Evolutionary conservation across 139 green algal genomes (phyloP).

Genomic region (Chlamydomonas schloesseri): DNA sequence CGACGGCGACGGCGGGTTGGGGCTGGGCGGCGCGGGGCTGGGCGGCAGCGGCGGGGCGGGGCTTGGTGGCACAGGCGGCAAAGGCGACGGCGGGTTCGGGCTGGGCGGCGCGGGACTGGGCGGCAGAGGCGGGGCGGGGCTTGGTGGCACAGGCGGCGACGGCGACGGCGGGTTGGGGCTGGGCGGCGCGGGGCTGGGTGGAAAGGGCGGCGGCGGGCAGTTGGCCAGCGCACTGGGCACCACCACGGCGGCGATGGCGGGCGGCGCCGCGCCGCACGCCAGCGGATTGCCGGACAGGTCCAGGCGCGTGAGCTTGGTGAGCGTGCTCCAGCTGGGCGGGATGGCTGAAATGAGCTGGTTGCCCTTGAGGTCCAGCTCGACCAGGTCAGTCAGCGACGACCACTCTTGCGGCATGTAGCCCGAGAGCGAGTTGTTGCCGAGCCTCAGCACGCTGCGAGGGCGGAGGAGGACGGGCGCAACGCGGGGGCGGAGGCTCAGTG

Average conservation of each 20-base stretch:
- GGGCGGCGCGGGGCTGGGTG: background rate
- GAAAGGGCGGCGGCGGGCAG: background rate
- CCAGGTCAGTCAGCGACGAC: background rate
- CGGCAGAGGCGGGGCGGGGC: background rate
- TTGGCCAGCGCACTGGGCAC: background rate
- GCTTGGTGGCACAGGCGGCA: too few relatives aligned
- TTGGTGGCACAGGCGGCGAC: too few relatives aligned
- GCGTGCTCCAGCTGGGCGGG: background rate
- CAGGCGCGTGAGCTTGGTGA: background rate
- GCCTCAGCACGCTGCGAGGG: background rate
- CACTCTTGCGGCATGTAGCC: slow-evolving; percentile 6
- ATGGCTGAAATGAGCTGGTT: slow-evolving; percentile 32
- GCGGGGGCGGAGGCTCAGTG: too few relatives aligned
- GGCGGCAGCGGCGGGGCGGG: background rate
- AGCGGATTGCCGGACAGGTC: slow-evolving; percentile 20
- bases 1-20: background rate
- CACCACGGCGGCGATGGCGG: background rate
- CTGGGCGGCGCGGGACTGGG: too few relatives aligned
- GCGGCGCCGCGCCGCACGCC: slow-evolving; percentile 29
- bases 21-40: background rate
- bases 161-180: too few relatives aligned
- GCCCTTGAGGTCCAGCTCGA: slow-evolving; percentile 18
- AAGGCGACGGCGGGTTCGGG: background rate
- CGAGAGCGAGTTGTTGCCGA: slow-evolving; percentile 13
- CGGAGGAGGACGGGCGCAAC: background rate